Evolutionary conservation across 768 basidiomycete species (phyloP).

Genomic region (Naganishia kalamii): DNA sequence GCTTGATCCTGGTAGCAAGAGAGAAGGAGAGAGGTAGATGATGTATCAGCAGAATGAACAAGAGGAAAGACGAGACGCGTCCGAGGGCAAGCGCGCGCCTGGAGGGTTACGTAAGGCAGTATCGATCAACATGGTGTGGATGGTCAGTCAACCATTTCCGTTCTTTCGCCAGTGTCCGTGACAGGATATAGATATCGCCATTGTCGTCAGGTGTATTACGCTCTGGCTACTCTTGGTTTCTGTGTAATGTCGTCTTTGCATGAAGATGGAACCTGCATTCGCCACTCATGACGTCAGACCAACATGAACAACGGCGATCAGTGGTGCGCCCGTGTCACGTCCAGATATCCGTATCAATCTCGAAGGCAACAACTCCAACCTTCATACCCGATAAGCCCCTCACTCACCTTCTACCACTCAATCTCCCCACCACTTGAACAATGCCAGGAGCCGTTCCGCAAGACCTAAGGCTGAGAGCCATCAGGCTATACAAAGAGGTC

Average conservation of each 20-base stretch:
- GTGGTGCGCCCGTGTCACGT: background rate
- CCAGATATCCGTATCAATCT: no score
- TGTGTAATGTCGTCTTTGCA: no score
- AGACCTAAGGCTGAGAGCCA: slow-evolving; percentile 33
- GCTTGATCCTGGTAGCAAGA: no score
- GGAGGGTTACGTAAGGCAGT: background rate
- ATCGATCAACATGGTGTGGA: background rate
- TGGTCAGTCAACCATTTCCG: background rate
- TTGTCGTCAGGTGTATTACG: no score
- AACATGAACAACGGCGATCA: background rate
- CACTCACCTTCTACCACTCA: no score
- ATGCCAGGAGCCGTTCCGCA: slow-evolving; percentile 7
- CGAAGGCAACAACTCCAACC: no score
- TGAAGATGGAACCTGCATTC: background rate
- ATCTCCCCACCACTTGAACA: no score
- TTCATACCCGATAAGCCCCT: no score
- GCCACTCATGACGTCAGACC: background rate
- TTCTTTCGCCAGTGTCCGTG: no score
- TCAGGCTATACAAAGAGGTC: slow-evolving; percentile 46
- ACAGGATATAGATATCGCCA: no score
- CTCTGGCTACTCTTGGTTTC: no score
- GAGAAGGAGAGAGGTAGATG: background rate
- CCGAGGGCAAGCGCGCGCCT: background rate
- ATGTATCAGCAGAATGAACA: background rate
- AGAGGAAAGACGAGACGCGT: slow-evolving; percentile 1